These are phyloP conservation scores for Coniella lustricola DNA, from an alignment of 2,329 filamentous ascomycete species.

Conservation along the genomic window DNA sequence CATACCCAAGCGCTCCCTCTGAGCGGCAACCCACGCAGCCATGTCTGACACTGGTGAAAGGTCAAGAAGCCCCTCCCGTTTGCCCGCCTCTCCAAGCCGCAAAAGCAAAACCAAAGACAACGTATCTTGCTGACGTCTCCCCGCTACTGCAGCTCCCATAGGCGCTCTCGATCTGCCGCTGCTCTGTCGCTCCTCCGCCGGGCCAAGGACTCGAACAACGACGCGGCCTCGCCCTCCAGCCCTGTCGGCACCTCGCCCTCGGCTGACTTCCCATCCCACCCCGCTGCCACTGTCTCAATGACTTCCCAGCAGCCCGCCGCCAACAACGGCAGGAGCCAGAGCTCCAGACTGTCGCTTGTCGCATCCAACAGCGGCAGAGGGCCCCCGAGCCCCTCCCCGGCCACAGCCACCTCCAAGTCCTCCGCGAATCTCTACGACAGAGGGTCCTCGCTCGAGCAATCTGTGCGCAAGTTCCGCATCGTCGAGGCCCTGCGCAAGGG, in stretches of 20 bases:
- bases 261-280: constrained; percentile 26
- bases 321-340: constrained; percentile 31
- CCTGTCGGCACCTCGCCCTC: constrained; percentile 26
- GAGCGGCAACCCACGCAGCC: too few species aligned
- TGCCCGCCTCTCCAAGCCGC: too few species aligned
- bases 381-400: constrained; percentile 27
- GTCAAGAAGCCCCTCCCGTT: constrained; percentile 7
- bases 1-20: background rate
- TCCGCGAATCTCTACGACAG: constrained; percentile 32
- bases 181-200: constrained; percentile 46
- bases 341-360: constrained; percentile 39
- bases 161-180: constrained; percentile 47
- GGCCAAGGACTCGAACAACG: constrained; percentile 40
- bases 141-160: constrained; percentile 28
- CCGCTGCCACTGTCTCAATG: constrained; percentile 28
- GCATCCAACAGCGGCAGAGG: constrained; percentile 34
- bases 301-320: constrained; percentile 27
- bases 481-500: constrained; percentile 89
- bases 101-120: background rate
- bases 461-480: constrained; percentile 86
- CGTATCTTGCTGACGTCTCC: constrained; percentile 4
- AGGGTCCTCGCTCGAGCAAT: constrained; percentile 71
- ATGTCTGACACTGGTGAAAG: constrained; percentile 16
- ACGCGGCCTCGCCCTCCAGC: constrained; percentile 28
- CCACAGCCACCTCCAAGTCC: constrained; percentile 26